Base-by-base conservation (phyloP, 768 basidiomycete species). In the Collybia mongolica region DNA sequence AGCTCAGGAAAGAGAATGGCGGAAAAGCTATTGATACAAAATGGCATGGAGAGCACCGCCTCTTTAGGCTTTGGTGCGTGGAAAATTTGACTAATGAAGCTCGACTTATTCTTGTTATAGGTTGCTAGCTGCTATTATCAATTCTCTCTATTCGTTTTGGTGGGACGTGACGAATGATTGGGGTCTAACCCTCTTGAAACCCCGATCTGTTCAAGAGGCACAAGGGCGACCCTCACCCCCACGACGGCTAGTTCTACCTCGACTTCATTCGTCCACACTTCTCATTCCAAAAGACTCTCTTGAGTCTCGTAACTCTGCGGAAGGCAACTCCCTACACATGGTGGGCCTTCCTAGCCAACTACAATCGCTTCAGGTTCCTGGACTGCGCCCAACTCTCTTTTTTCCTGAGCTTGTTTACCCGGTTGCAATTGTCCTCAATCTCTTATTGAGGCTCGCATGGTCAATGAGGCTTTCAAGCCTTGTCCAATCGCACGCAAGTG, bases 131-230 rank as follows among this genome's bases (percentile, higher is more conserved):
- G 94, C 92, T 19, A 77, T 81, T 29, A 65, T 96, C 60, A 98
- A 98, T 68, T 96, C 95, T 2, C 65, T 90, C 24, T 99, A 93
- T 68, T 95, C 94, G 2, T 98, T 96, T 67, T 99, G 93, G 91
- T 99, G 97, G 97, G 97, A 98, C 68, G 80, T 98, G 38, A 93
- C 92, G 42, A 91, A 96, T 65, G 97, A 99, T 65, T 99, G 96
- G 95, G 97, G 97, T 5, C 75, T 99, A 48, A 81, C 84, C 39
- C 70, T 98, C 38, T 71, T 98, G 51, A 76, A 76, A 46, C 54
- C 64, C 24, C 57, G 62, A 32, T 53, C 65, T 49, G 53, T 63
- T 42, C 58, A 64, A 44, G 61, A 64, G 19, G 53, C 46, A 51
- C 64, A 63, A 43, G 56, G 58, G 44, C 67, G 61, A 51, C 58